Percentiles rank a stretch among this genome's conserved stretches.
Evolutionary conservation across 345 rosid genomes (phyloP).

Genomic region (Mercurialis annua): DNA sequence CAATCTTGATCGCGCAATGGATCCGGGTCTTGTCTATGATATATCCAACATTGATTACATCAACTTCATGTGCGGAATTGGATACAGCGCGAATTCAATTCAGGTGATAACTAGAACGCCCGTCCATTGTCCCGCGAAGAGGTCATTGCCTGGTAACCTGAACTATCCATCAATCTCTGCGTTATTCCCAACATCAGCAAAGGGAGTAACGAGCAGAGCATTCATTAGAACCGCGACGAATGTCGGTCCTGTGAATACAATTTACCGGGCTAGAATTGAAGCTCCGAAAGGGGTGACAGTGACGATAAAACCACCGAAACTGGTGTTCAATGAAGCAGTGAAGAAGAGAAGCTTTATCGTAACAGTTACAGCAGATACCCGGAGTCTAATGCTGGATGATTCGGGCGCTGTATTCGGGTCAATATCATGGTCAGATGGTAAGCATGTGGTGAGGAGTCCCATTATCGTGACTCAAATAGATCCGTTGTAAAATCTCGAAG

Average conservation of each 20-base stretch:
- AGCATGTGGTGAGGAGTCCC: slow-evolving; percentile 70
- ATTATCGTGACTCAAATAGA: slow-evolving; percentile 57
- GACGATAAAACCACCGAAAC: slow-evolving; percentile 49
- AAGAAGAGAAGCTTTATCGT: slow-evolving; percentile 58
- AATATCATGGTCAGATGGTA: slow-evolving; percentile 73
- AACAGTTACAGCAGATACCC: slow-evolving; percentile 48
- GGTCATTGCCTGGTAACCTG: slow-evolving; percentile 57
- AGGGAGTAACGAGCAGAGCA: slow-evolving; percentile 36
- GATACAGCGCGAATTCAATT: slow-evolving; percentile 59
- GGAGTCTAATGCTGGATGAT: slow-evolving; percentile 47
- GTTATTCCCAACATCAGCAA: slow-evolving; percentile 44
- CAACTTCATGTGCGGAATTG: slow-evolving; percentile 62
- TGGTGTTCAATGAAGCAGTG: slow-evolving; percentile 44
- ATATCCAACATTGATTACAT: slow-evolving; percentile 57
- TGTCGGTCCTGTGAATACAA: slow-evolving; percentile 46
- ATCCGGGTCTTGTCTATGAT: slow-evolving; percentile 76
- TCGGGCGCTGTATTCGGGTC: slow-evolving; percentile 72
- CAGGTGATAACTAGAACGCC: slow-evolving; percentile 68
- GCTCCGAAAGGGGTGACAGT: slow-evolving; percentile 61
- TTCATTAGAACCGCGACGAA: slow-evolving; percentile 67
- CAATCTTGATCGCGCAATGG: slow-evolving; percentile 65
- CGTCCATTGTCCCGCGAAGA: slow-evolving; percentile 49
- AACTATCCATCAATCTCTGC: slow-evolving; percentile 80
- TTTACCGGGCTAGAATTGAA: slow-evolving; percentile 42
- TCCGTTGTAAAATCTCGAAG: slow-evolving; percentile 37